Conservation (phyloP, 805 yeast genomes). For the Barnettozyma vustinii region DNA sequence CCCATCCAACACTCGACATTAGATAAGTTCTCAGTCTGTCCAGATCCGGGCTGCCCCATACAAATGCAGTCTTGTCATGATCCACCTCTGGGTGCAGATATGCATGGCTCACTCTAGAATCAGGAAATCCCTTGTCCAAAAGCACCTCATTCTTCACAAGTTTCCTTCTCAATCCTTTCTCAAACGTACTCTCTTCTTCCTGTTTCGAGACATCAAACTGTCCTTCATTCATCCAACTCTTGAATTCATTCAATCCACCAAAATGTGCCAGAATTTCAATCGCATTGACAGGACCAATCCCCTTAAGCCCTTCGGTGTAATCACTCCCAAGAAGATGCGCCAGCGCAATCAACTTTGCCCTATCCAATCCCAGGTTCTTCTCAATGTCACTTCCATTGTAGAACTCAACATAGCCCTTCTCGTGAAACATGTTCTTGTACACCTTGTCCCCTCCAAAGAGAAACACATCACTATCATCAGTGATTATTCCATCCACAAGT, state of each 20-base stretch:
- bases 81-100: conserved; percentile 82
- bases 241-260: conserved; percentile 35
- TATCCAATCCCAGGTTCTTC: conserved; percentile 57
- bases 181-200: conserved; percentile 40
- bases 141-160: conserved; percentile 48
- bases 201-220: conserved; percentile 38
- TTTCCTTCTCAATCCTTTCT: conserved; percentile 52
- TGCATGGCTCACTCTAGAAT: conserved; percentile 61
- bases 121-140: conserved; percentile 66
- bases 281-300: conserved; percentile 91
- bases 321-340: conserved; percentile 90
- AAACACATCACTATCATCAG: conserved; percentile 97
- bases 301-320: conserved; percentile 88
- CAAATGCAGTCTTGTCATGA: conserved; percentile 65
- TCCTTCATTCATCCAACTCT: conserved; percentile 37
- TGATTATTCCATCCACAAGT: conserved; percentile 89
- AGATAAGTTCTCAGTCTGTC: conserved; percentile 72
- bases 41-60: conserved; percentile 87
- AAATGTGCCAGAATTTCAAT: conserved; percentile 89
- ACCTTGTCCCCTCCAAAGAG: conserved; percentile 82
- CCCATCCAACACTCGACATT: conserved; percentile 75
- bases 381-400: conserved; percentile 58
- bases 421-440: conserved; percentile 91
- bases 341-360: conserved; percentile 64
- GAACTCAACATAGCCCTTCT: conserved; percentile 85